phyloP scores from a whole-genome alignment of 371 early-diverging fungal genomes.

The Coemansia sp. region DNA sequence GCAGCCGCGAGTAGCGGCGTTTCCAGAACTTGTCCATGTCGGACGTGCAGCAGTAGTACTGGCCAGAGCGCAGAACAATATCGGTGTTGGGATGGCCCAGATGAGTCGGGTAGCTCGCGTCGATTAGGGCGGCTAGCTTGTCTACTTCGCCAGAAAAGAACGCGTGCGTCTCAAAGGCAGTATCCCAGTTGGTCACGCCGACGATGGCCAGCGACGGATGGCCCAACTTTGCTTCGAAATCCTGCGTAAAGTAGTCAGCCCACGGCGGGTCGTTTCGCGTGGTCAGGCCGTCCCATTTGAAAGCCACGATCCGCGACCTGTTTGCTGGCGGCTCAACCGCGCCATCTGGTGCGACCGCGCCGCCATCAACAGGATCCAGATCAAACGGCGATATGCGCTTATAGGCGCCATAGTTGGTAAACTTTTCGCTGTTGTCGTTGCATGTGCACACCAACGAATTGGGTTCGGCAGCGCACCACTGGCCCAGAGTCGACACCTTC shows the following conservation, averaged over 20 bases:
- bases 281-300: conserved; percentile 59
- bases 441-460: conserved; percentile 49
- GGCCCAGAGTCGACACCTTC: conserved; percentile 55
- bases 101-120: conserved; percentile 36
- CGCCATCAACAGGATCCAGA: conserved; percentile 32
- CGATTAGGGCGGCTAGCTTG: conserved; percentile 39
- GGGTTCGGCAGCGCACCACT: conserved; percentile 52
- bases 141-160: conserved; percentile 45
- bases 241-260: conserved; percentile 38
- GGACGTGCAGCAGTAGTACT: conserved; percentile 58
- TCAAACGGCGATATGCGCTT: conserved; percentile 31
- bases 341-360: not conserved
- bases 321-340: not conserved
- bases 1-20: conserved; percentile 50
- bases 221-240: conserved; percentile 10
- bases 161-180: conserved; percentile 49
- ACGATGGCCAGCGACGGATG: conserved; percentile 46
- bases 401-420: conserved; percentile 43
- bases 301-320: conserved; percentile 28
- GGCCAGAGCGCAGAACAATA: conserved; percentile 56
- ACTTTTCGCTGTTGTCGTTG: conserved; percentile 53
- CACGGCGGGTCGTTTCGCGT: conserved; percentile 52
- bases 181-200: conserved; percentile 59
- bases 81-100: conserved; percentile 6
- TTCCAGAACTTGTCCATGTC: conserved; percentile 48